phyloP scores from a whole-genome alignment of 345 rosid genomes.

The Gossypium herbaceum region DNA sequence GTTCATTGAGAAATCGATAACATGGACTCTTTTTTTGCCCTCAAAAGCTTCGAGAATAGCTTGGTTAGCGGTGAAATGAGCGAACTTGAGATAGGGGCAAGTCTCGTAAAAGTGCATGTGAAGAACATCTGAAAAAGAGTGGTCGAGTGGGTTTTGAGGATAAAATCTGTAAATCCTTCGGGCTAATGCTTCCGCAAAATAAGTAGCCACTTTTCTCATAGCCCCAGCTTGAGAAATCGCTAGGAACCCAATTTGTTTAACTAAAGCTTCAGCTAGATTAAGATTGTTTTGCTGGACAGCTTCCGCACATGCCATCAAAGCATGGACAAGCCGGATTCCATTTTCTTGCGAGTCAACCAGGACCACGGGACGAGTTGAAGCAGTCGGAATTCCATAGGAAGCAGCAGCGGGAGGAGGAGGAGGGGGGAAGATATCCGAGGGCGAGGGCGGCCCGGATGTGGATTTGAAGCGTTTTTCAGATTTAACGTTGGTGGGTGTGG shows the following conservation, averaged over 20 bases:
- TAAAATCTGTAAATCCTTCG: slow-evolving; percentile 53
- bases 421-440: slow-evolving; percentile 24
- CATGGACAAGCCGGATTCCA: slow-evolving; percentile 72
- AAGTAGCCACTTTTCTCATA: slow-evolving; percentile 75
- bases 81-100: slow-evolving; percentile 82
- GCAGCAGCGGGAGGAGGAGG: slow-evolving; percentile 23
- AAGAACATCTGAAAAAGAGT: slow-evolving; percentile 48
- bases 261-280: slow-evolving; percentile 53
- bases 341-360: slow-evolving; percentile 76
- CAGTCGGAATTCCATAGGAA: slow-evolving; percentile 23
- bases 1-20: slow-evolving; percentile 64
- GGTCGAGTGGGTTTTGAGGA: slow-evolving; percentile 44
- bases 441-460: slow-evolving; percentile 31
- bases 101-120: slow-evolving; percentile 85
- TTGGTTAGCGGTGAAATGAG: slow-evolving; percentile 83
- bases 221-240: slow-evolving; percentile 66
- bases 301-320: slow-evolving; percentile 76
- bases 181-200: slow-evolving; percentile 79
- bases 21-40: slow-evolving; percentile 58
- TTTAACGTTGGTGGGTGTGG: slow-evolving; percentile 1
- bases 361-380: slow-evolving; percentile 48
- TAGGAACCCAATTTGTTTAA: slow-evolving; percentile 57
- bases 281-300: slow-evolving; percentile 59
- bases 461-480: slow-evolving; percentile 38
- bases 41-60: slow-evolving; percentile 77